A percentile compares a stretch with the other conserved stretches of the same genome.
Conservation (phyloP, 108 stramenopile species). For the Epithemia pelagica region DNA sequence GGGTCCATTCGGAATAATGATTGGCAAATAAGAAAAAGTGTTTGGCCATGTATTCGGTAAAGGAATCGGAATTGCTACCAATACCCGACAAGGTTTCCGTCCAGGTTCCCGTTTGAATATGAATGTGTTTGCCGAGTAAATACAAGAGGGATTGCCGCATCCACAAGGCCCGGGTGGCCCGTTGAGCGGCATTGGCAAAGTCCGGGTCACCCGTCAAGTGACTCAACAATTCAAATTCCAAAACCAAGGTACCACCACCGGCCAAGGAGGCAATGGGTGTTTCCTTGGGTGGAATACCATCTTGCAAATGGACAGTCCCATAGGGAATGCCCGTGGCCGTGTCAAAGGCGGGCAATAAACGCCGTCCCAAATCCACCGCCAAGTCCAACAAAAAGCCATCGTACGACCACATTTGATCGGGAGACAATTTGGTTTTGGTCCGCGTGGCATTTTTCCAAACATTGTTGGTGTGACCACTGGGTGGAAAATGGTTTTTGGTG, state of each 20-base stretch:
- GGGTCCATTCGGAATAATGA: background rate
- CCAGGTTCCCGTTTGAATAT: conserved; percentile 79
- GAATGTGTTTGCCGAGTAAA: conserved; percentile 89
- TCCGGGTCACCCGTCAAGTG: conserved; percentile 68
- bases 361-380: conserved; percentile 74
- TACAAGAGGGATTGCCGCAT: conserved; percentile 48
- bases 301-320: conserved; percentile 84
- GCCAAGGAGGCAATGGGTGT: conserved; percentile 83
- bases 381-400: conserved; percentile 70
- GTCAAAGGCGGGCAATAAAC: conserved; percentile 81
- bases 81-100: conserved; percentile 81
- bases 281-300: conserved; percentile 79
- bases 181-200: conserved; percentile 68
- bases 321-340: conserved; percentile 90
- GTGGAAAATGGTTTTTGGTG: background rate
- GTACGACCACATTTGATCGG: conserved; percentile 42
- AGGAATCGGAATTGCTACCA: conserved; percentile 90
- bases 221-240: conserved; percentile 82
- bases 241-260: conserved; percentile 78
- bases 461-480: background rate
- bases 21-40: conserved; percentile 71
- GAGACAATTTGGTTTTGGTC: background rate
- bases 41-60: conserved; percentile 91
- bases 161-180: conserved; percentile 71
- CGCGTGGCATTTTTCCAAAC: conserved; percentile 1